Evolutionary conservation across 495 filamentous ascomycete genomes (phyloP), one percentile per base, ranked within the genome.

Genomic region (Aspergillus cavernicola): DNA sequence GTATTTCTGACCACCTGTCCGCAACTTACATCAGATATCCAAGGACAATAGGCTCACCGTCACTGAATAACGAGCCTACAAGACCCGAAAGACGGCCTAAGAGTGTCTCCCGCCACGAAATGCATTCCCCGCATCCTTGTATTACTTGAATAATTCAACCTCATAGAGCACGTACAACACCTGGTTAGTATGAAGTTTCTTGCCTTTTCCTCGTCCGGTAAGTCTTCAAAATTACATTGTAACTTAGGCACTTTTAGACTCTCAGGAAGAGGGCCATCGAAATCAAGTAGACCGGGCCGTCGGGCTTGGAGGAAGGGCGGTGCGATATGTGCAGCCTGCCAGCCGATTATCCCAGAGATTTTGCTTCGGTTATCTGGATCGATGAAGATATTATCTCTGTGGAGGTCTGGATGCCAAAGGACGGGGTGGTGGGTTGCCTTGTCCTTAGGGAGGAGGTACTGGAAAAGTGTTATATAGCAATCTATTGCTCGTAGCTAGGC

Each of bases 231-330:
- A 24, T 54, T 46, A 1, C 23, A 29, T 4, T 44, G 51, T 15
- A 58, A 45, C 1, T 2, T 37, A 11, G 50, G 50, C 24, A 37
- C 12, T 15, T 43, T 12, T 18, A 58, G 44, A 3, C 50, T 11
- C 10, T 54, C 50, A 18, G 39, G 44, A 3, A 39, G 44, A 0
- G 56, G 56, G 11, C 51, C 56, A 10, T 59, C 51, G 29, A 40
- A 51, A 7, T 59, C 51, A 13, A 58, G 39, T 6, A 62, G 16
- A n/a, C 46, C 48, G 11, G 60, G 56, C 35, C 16, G 52, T 10
- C 33, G 40, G 11, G 56, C 43, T 8, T 31, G 38, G 1, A 58
- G 42, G 19, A 60, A 32, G 0, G 32, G 16, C 1, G 28, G 42
- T 3, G 16, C 28, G 3, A 45, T 11, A 19, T 15, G 24, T 10